Conservation (phyloP, 306 rosid species). For the Lathyrus tuberosus region DNA sequence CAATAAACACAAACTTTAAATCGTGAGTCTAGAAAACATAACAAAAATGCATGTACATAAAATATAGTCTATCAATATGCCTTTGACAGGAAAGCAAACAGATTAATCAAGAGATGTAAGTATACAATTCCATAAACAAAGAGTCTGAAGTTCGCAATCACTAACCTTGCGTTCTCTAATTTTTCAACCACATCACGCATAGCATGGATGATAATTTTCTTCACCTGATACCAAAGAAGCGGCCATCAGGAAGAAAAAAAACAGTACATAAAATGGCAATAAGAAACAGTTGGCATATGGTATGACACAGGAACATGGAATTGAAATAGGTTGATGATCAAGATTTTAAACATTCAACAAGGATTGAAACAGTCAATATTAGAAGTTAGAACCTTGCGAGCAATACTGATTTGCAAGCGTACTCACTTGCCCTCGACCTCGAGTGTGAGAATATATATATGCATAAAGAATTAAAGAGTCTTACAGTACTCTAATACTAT, state of each 20-base stretch:
- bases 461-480: not conserved
- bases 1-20: not conserved
- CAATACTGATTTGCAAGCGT: not conserved
- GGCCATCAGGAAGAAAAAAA: constrained; percentile 9
- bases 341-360: constrained; percentile 16
- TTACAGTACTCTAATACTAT: not conserved
- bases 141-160: constrained; percentile 11
- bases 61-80: not conserved
- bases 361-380: not conserved
- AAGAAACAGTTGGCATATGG: not conserved
- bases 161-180: constrained; percentile 56
- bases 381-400: not conserved
- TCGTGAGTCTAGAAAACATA: not conserved
- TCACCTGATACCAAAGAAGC: constrained; percentile 57
- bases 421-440: not conserved
- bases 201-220: constrained; percentile 69
- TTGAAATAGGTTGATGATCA: not conserved
- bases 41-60: not conserved
- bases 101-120: not conserved
- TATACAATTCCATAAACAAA: not conserved
- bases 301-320: not conserved
- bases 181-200: constrained; percentile 32
- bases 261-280: not conserved
- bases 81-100: not conserved
- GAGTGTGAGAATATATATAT: not conserved